Evolutionary conservation across 495 filamentous ascomycete genomes (phyloP), one percentile per base, ranked within the genome.

Genomic region (Jackrogersella minutella): DNA sequence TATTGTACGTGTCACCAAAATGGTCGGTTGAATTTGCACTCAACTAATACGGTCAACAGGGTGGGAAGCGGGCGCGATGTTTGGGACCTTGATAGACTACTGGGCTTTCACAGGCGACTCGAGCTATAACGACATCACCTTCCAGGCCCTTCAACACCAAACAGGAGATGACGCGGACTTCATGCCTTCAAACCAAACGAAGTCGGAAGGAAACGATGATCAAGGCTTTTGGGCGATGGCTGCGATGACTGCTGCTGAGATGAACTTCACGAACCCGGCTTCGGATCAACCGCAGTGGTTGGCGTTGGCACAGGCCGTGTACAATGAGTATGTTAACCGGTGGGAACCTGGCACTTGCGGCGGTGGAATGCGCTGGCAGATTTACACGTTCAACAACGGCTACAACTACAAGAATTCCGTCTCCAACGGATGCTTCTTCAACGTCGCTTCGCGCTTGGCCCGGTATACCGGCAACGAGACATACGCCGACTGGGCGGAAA

Each of bases 331-430:
- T 68, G 86, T 84, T 1, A 76, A 79, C 0, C 80, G 90, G 2
- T 94, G 91, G 91, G 82, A 93, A 58, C 77, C 77, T 1, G 67
- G 75, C 5, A 83, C 84, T 14, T 96, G 92, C 74, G 82, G 83
- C 28, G 92, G 92, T 40, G 92, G 93, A 0, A 77, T 96, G 47
- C 82, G 88, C 30, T 96, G 92, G 92, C 92, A 96, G 79, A 90
- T 95, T 39, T 92, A 85, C 74, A 82, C 85, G 2, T 93, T 88
- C 76, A 91, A 93, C 77, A 86, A 81, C 8, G 93, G 92, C 1
- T 95, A 90, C 74, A 82, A 86, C 57, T 91, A 88, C 76, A 92
- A 92, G 73, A 93, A 93, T 72, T 82, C 86, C 33, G 83, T 91
- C 16, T 86, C 87, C 1, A 90, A 90, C 58, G 90, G 85, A 0